Percentiles rank a stretch among this genome's conserved stretches.
Conservation (phyloP, 768 basidiomycete species). For the Naganishia kalamii region DNA sequence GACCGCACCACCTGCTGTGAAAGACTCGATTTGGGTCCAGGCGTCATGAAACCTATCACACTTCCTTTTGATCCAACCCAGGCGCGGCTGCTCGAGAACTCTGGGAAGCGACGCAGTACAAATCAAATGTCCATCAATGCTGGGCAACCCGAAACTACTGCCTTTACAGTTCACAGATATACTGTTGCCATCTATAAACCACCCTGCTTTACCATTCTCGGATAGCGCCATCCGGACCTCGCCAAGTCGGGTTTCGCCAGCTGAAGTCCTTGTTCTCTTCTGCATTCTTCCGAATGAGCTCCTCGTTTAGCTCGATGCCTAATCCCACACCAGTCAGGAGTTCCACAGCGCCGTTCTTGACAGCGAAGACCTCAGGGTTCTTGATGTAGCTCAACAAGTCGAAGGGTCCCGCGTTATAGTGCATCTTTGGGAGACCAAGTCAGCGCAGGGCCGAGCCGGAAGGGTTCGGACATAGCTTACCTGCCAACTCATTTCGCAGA, state of each 20-base stretch:
- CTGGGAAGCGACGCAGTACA: too few relatives aligned
- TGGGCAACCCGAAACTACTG: too few relatives aligned
- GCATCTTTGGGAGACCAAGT: conserved; percentile 52
- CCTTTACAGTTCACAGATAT: too few relatives aligned
- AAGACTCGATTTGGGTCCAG: too few relatives aligned
- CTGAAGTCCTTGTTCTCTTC: conserved; percentile 47
- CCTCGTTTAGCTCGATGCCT: conserved; percentile 44
- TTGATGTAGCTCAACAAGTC: conserved; percentile 61
- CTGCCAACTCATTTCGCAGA: conserved; percentile 43
- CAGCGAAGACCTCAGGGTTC: conserved; percentile 44
- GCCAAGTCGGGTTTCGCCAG: conserved; percentile 53
- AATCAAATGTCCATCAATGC: too few relatives aligned
- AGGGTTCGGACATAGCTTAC: conserved; percentile 1
- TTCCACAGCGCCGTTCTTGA: conserved; percentile 37
- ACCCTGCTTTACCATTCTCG: conserved; percentile 21
- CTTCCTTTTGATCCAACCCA: too few relatives aligned
- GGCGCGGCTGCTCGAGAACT: too few relatives aligned
- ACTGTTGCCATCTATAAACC: too few relatives aligned
- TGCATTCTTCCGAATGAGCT: conserved; percentile 42
- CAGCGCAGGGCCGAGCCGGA: too few relatives aligned
- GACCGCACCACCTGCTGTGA: too few relatives aligned
- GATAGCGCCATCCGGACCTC: conserved; percentile 24
- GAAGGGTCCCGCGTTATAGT: conserved; percentile 55
- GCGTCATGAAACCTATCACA: too few relatives aligned
- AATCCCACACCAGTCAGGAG: conserved; percentile 39